phyloP scores from a whole-genome alignment of 148 eudicot genomes.

The Amaranthus hypochondriacus region DNA sequence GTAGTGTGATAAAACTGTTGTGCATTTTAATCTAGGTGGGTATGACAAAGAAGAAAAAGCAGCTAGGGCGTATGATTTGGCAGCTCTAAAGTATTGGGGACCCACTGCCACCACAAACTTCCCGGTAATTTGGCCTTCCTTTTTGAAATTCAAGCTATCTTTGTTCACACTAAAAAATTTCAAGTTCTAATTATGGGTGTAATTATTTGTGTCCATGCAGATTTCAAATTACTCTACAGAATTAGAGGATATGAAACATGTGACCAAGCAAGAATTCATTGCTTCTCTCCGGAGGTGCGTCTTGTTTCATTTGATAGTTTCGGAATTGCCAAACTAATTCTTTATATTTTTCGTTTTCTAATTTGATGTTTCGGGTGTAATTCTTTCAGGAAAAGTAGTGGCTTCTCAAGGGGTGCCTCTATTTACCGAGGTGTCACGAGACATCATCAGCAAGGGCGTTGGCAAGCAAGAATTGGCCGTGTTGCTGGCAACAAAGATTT shows the following conservation, averaged over 20 bases:
- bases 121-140: conserved; percentile 50
- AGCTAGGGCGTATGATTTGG: conserved; percentile 93
- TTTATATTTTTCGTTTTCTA: background rate
- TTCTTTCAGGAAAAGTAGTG: conserved; percentile 84
- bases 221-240: conserved; percentile 62
- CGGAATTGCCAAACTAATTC: too few species aligned
- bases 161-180: background rate
- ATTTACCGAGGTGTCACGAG: conserved; percentile 95
- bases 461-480: conserved; percentile 99
- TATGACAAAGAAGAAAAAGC: conserved; percentile 99
- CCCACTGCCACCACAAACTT: conserved; percentile 92
- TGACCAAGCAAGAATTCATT: conserved; percentile 90
- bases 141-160: conserved; percentile 9
- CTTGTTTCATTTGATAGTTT: background rate
- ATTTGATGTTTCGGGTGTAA: background rate
- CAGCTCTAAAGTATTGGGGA: conserved; percentile 98
- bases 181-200: background rate
- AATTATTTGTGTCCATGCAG: conserved; percentile 29
- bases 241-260: conserved; percentile 82
- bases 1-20: background rate
- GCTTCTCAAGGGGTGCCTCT: conserved; percentile 97
- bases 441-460: conserved; percentile 98
- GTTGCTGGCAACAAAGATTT: conserved; percentile 97
- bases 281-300: conserved; percentile 84
- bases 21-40: conserved; percentile 47